Percentiles rank a stretch among this genome's conserved stretches.
Evolutionary conservation across 306 rosid genomes (phyloP).

Genomic region (Dalbergia cochinchinensis): DNA sequence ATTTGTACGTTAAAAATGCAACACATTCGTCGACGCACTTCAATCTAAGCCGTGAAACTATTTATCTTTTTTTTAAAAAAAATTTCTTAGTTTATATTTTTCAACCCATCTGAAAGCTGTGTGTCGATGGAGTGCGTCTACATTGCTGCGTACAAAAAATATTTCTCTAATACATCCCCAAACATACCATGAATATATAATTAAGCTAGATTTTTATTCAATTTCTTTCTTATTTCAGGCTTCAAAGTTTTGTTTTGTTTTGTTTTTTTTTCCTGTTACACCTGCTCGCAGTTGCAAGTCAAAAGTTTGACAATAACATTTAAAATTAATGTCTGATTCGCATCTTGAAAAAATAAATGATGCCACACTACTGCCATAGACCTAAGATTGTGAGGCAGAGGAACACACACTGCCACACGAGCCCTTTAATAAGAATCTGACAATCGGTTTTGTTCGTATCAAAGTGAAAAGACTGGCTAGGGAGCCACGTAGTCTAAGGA

Average conservation of each 20-base stretch:
- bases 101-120: too few species aligned
- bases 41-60: too few species aligned
- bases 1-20: too few species aligned
- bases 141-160: too few species aligned
- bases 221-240: not conserved
- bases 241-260: not conserved
- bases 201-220: not conserved
- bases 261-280: not conserved
- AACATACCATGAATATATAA: too few species aligned
- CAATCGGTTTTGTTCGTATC: not conserved
- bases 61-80: too few species aligned
- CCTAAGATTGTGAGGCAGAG: not conserved
- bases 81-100: too few species aligned
- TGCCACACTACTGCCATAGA: not conserved
- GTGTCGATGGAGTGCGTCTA: too few species aligned
- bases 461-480: too few species aligned
- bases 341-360: not conserved
- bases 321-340: not conserved
- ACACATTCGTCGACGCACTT: too few species aligned
- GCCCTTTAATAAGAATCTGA: not conserved
- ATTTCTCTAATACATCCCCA: too few species aligned
- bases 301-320: constrained; percentile 6
- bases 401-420: not conserved
- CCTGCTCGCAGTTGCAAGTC: not conserved
- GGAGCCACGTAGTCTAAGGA: too few species aligned